Evolutionary conservation across 139 green algal genomes (phyloP), one percentile per base, ranked within the genome.

Genomic region (Dunaliella primolecta): DNA sequence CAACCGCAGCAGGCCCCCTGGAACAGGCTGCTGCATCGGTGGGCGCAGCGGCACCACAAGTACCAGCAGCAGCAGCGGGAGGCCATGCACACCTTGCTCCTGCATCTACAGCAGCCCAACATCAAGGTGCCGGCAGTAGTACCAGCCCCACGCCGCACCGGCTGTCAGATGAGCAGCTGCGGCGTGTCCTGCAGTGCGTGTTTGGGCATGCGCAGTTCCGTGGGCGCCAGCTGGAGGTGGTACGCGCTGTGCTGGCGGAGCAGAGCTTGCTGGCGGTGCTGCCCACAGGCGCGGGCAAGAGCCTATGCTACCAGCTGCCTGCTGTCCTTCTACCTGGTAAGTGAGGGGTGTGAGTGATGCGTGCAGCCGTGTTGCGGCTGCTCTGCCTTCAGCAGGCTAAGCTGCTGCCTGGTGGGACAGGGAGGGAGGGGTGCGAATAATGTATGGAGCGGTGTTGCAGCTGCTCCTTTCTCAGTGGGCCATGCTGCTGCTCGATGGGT

Each of bases 231-330:
- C 85, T 98, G 89, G 72, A 89, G 34, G 89, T 96, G 1, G 78
- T 85, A 3, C 76, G 86, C 1, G 71, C 83, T 29, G 89, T 97
- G 75, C 87, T 99, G 83, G 35, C 46, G 1, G 94, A 93, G 1
- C 57, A 88, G 15, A 95, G 91, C 70, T 90, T 93, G 72, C 88
- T 98, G 72, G 94, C 89, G 3, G 91, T 99, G 36, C 92, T 98
- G 87, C 96, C 96, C 2, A 99, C 96, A 23, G 96, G 95, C 80
- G 84, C 92, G 23, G 96, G 96, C 71, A 99, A 99, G 91, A 95
- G 88, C 3, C 90, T 99, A 36, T 97, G 93, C 81, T 99, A 98
- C 85, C 95, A 97, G 91, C 86, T 98, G 84, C 95, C 96, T 0
- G 95, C 96, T 1, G 46, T 96, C 36, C 88, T 98, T 38, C 83